These are phyloP conservation scores for Sphenostylis stenocarpa DNA, from an alignment of 306 rosid species.

Conservation along the genomic window DNA sequence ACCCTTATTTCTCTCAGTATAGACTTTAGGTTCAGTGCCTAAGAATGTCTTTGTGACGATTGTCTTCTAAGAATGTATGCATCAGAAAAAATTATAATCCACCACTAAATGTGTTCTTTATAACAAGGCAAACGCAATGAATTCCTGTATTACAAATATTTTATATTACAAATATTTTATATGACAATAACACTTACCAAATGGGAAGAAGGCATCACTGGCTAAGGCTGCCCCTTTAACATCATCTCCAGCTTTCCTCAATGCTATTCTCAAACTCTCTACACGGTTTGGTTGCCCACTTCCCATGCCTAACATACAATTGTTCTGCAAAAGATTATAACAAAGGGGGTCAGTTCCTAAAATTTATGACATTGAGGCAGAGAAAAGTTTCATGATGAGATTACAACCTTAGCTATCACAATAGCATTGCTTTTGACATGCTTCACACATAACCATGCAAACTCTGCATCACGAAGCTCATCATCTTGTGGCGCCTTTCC, in stretches of 20 bases:
- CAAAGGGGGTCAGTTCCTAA: slow-evolving; percentile 19
- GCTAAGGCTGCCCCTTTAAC: slow-evolving; percentile 93
- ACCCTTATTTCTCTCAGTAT: too few species aligned
- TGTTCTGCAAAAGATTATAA: slow-evolving; percentile 53
- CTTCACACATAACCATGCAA: slow-evolving; percentile 90
- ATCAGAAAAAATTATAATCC: too few species aligned
- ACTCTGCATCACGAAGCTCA: slow-evolving; percentile 71
- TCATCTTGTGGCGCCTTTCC: slow-evolving; percentile 63
- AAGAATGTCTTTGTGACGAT: too few species aligned
- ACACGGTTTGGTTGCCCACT: slow-evolving; percentile 93
- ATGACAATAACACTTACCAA: slow-evolving; percentile 55
- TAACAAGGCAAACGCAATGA: background rate
- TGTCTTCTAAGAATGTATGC: background rate
- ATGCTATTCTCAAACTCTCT: slow-evolving; percentile 85
- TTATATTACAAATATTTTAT: too few species aligned
- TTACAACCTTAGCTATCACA: slow-evolving; percentile 77
- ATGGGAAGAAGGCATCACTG: slow-evolving; percentile 97
- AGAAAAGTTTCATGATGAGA: background rate
- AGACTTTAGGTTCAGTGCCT: background rate
- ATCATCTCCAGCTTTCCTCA: slow-evolving; percentile 87
- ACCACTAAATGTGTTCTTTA: background rate
- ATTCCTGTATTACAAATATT: background rate
- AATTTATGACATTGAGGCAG: background rate
- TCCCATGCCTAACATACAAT: slow-evolving; percentile 96
- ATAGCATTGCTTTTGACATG: slow-evolving; percentile 97